phyloP scores from a whole-genome alignment of 2,329 filamentous ascomycete species.

The Colletotrichum destructivum region DNA sequence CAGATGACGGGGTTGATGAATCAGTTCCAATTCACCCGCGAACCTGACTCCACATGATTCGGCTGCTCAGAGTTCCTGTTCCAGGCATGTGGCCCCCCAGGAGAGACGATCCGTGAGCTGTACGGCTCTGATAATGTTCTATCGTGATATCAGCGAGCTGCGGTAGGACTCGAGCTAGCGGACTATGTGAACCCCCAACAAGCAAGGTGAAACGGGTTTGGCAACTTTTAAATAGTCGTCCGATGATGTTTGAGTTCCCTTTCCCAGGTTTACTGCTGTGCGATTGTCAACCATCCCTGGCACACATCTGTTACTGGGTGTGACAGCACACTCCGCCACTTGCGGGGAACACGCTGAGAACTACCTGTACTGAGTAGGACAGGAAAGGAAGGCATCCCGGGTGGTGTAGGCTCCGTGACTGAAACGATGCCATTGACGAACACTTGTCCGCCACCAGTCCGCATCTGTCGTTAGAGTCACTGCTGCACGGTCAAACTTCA shows the following conservation, averaged over 20 bases:
- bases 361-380: not conserved
- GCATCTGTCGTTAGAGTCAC: conserved; percentile 6
- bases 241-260: conserved; percentile 18
- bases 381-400: conserved; percentile 17
- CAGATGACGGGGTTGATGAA: conserved; percentile 29
- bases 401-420: conserved; percentile 19
- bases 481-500: not conserved
- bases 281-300: conserved; percentile 27
- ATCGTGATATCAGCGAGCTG: fast-evolving
- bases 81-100: conserved; percentile 25
- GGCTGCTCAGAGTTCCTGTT: conserved; percentile 40
- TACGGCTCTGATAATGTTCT: not conserved
- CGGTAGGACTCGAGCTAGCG: not conserved
- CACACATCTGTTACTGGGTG: conserved; percentile 39
- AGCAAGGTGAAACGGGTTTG: conserved; percentile 32
- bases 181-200: not conserved
- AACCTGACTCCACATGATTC: conserved; percentile 29
- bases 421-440: conserved; percentile 23
- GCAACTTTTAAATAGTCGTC: conserved; percentile 33
- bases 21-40: conserved; percentile 2
- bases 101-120: conserved; percentile 24
- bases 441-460: conserved; percentile 11
- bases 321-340: conserved; percentile 32
- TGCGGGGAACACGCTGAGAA: conserved; percentile 2
- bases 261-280: conserved; percentile 20